Conservation (phyloP, 192 early-diverging fungal species). For the Glomus cerebriforme region DNA sequence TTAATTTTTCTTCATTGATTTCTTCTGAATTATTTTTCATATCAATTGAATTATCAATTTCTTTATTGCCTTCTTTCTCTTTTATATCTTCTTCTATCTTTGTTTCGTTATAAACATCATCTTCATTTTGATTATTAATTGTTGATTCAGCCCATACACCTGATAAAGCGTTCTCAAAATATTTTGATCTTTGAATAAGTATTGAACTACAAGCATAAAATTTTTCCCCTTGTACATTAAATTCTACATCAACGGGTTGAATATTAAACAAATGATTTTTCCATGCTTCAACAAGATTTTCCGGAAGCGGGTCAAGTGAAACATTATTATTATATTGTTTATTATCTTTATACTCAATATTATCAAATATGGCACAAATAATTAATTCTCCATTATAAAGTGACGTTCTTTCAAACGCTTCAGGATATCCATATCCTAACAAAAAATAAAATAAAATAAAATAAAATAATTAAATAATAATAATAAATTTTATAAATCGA, state of each 20-base stretch:
- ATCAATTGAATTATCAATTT: neutral
- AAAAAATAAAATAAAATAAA: neutral
- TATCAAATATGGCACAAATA: neutral
- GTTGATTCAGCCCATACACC: conserved; percentile 1
- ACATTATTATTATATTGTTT: neutral
- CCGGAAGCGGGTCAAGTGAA: neutral
- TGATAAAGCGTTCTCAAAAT: conserved; percentile 12
- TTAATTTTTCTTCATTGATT: neutral
- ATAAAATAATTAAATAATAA: neutral
- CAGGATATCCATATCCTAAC: neutral
- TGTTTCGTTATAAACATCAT: neutral
- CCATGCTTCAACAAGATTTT: conserved; percentile 7
- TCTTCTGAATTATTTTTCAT: neutral
- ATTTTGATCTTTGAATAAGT: neutral
- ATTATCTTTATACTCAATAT: neutral
- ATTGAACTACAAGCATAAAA: conserved; percentile 6
- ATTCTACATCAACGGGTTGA: conserved; percentile 2
- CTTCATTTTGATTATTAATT: neutral
- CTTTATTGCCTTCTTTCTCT: neutral
- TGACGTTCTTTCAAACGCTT: neutral
- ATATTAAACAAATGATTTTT: neutral
- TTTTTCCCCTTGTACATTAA: neutral
- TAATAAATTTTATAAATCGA: no score
- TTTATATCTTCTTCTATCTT: neutral
- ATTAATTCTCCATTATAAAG: neutral